Evolutionary conservation across 148 eudicot species (phyloP), one percentile per base, ranked within the genome.

Genomic region (Suaeda aralocaspica): DNA sequence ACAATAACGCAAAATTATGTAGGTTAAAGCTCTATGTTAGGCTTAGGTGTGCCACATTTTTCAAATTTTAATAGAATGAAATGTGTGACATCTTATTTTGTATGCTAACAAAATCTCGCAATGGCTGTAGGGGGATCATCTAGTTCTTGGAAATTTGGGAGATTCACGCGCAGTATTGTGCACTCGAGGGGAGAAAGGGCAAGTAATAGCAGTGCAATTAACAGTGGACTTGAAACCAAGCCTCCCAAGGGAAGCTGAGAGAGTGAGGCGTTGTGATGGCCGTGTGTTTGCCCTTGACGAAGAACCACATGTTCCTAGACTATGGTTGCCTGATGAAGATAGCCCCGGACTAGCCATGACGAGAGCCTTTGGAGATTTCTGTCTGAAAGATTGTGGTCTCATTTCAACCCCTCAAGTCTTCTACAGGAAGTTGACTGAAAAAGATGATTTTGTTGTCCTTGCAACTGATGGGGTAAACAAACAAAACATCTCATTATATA

Each of bases 291-390:
- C 95, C 18, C 82, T 86, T 62, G 84, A 86, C 0, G 81, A 81
- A 51, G 96, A 93, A 69, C 84, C 92, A 14, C 82, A 77, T 33
- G 87, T 93, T 44, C 84, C 75, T 56, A 76, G 96, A 48, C 66
- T 93, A 33, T 93, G 96, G 98, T 74, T 87, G 80, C 96, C 92
- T 3, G 81, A 91, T 57, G 86, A 87, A 62, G 82, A 89, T 51
- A 80, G 80, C 81, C 97, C 98, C 6, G 98, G 98, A 10, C 89
- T 93, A 6, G 98, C 98, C 53, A 93, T 91, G 97, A 81, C 98
- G 3, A 81, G 96, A 76, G 97, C 98, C 46, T 91, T 93, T 28
- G 97, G 97, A 62, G 98, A 93, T 74, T 93, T 93, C 59, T 88
- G 97, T 72, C 79, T 91, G 2, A 93, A 93, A 84, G 95, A 91